Conservation (phyloP, 1,284 basidiomycete genomes). For the Psilocybe mexicana region DNA sequence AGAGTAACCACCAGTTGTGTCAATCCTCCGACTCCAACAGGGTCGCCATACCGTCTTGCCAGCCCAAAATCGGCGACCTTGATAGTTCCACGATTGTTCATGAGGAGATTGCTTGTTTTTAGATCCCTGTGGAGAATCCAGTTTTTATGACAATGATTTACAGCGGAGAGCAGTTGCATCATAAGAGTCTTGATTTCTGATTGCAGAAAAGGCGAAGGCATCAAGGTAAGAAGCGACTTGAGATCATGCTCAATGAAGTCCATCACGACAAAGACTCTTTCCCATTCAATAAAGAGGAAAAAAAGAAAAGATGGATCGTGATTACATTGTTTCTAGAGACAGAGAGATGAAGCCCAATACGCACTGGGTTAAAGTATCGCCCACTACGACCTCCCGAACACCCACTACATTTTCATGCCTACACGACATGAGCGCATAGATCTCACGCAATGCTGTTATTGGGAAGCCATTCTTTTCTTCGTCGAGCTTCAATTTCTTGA, state of each 20-base stretch:
- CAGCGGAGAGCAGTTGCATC: constrained; percentile 91
- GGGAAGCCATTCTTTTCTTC: constrained; percentile 98
- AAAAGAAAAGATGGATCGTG: constrained; percentile 24
- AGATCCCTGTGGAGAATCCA: constrained; percentile 99
- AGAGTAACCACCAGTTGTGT: constrained; percentile 97
- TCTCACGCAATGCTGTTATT: constrained; percentile 93
- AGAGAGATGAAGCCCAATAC: constrained; percentile 41
- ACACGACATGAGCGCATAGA: constrained; percentile 92
- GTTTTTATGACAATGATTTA: constrained; percentile 89
- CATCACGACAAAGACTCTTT: constrained; percentile 97
- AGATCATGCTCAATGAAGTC: constrained; percentile 99
- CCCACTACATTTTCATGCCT: constrained; percentile 94
- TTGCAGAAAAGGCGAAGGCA: constrained; percentile 94
- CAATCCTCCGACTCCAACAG: constrained; percentile 89
- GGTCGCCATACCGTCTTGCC: constrained; percentile 93
- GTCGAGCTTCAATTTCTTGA: constrained; percentile 98
- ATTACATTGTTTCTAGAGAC: constrained; percentile 25
- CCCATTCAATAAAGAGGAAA: constrained; percentile 17
- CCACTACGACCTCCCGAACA: constrained; percentile 96
- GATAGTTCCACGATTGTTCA: constrained; percentile 98
- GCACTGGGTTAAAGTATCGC: constrained; percentile 98
- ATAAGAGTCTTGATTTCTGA: constrained; percentile 98
- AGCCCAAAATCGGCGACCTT: constrained; percentile 99
- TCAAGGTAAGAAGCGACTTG: constrained; percentile 90
- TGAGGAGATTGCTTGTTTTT: constrained; percentile 96